Percentiles rank a stretch among this genome's conserved stretches.
These are phyloP conservation scores for Paramecium sexaurelia DNA, from an alignment of 73 alveolate species.

Conservation along the genomic window DNA sequence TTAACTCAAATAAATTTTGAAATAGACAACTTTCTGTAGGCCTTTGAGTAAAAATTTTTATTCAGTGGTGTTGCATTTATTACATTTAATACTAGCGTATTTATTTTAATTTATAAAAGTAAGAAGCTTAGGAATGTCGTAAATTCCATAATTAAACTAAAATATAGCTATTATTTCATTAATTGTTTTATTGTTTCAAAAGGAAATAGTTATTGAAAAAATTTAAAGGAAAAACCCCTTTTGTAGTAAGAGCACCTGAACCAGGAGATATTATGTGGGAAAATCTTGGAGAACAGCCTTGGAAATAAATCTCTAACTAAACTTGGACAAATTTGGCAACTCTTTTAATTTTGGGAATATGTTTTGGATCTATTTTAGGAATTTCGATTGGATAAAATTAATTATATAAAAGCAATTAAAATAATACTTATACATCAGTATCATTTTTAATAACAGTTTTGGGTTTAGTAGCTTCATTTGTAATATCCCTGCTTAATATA, in stretches of 20 bases:
- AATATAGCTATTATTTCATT: not conserved
- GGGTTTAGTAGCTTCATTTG: not conserved
- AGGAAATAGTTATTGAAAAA: not conserved
- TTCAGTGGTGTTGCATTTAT: slow-evolving; percentile 42
- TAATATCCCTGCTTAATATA: not conserved
- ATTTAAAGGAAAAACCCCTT: not conserved
- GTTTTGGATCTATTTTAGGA: not conserved
- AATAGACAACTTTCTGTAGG: not conserved
- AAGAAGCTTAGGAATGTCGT: not conserved
- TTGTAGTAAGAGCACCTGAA: slow-evolving; percentile 41
- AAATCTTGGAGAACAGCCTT: slow-evolving; percentile 28
- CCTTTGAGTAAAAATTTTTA: not conserved
- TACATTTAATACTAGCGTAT: not conserved
- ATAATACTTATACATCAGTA: not conserved
- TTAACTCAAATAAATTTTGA: not conserved
- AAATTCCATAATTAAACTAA: not conserved
- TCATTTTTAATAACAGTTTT: not conserved
- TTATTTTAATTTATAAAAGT: not conserved
- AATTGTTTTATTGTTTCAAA: not conserved
- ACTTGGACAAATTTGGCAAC: not conserved
- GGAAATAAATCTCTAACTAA: not conserved
- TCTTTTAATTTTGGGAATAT: not conserved
- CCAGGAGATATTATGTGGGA: slow-evolving; percentile 53
- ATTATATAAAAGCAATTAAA: not conserved
- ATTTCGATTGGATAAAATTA: not conserved